Base-by-base conservation (phyloP, 73 alveolate genomes). In the Blepharisma japonicum region DNA sequence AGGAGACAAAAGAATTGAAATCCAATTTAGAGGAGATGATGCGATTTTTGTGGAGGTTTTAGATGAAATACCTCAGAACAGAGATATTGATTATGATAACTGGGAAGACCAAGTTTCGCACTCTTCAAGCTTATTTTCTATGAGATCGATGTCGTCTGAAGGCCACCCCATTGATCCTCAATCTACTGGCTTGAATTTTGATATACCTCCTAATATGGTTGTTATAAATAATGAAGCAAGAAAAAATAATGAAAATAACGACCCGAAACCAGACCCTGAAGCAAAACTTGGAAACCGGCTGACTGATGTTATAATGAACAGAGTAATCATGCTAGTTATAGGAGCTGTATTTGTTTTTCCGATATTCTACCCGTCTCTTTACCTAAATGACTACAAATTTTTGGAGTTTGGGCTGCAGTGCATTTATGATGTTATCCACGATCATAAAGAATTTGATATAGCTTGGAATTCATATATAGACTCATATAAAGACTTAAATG, bases 201-300 rank as follows among this genome's bases (percentile, higher is more conserved):
- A 32, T 32, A 32, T 32, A 0, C 42, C 42, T 32, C 42, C 42
- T 32, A 32, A 32, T 32, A 32, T 32, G 42, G 42, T 14, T 18
- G 74, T 9, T 18, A 14, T 14, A 14, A 25, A 61, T 25, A 14
- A 14, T 14, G 74, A 61, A 61, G 74, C 46, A 14, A 25, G 23
- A 25, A 39, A 61, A 25, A 61, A 14, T 0, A 39, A 61, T 2
- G 74, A 61, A n/a, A 14, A n/a, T 14, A 25, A n/a, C 2, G 47
- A 61, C 14, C 18, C n/a, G 18, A n/a, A 61, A 5, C 54, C 56
- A n/a, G 87, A 83, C 9, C 67, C 87, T 61, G 95, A 92, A 72
- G 76, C 88, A 61, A 89, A 89, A 81, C 90, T 92, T 50, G 95
- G 98, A 51, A 91, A 89, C 79, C 76, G 87, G 68, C 82, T 92